Conservation (phyloP, 495 filamentous ascomycete genomes). For the Alectoria sarmentosa region DNA sequence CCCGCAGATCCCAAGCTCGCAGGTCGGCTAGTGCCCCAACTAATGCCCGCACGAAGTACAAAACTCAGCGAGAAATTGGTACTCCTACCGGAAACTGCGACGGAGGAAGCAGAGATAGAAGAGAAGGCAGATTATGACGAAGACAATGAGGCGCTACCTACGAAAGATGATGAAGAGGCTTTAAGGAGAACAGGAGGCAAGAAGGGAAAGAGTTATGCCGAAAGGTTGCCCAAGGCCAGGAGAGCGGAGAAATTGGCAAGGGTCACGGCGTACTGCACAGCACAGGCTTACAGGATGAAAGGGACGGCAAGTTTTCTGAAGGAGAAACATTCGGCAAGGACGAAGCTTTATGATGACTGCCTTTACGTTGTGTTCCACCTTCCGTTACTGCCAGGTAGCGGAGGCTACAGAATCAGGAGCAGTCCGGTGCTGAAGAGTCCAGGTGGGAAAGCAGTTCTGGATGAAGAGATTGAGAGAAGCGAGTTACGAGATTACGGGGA, state of each 20-base stretch:
- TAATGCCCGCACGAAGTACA: conserved; percentile 78
- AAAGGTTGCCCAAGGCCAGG: conserved; percentile 83
- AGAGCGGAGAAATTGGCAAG: conserved; percentile 81
- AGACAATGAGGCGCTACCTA: conserved; percentile 60
- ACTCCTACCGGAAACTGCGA: conserved; percentile 75
- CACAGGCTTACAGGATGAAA: conserved; percentile 84
- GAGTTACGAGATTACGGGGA: conserved; percentile 86
- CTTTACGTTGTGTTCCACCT: conserved; percentile 93
- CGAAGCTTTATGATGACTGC: conserved; percentile 98
- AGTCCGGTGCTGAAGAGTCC: conserved; percentile 87
- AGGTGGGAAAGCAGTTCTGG: conserved; percentile 84
- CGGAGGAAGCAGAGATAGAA: conserved; percentile 37
- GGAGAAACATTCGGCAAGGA: conserved; percentile 82
- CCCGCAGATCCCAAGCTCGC: conserved; percentile 36
- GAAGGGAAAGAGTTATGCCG: conserved; percentile 87
- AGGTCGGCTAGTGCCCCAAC: conserved; percentile 54
- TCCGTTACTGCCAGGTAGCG: conserved; percentile 73
- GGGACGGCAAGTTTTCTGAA: conserved; percentile 80
- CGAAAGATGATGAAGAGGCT: conserved; percentile 73
- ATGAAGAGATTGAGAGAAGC: conserved; percentile 94
- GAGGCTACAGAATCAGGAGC: conserved; percentile 81
- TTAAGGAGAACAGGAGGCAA: conserved; percentile 55
- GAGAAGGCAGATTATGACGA: conserved; percentile 49
- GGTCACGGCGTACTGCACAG: conserved; percentile 94
- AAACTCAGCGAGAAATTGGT: conserved; percentile 95